Evolutionary conservation across 2,329 filamentous ascomycete genomes (phyloP), one percentile per base, ranked within the genome.

Genomic region (Sclerotinia glacialis): DNA sequence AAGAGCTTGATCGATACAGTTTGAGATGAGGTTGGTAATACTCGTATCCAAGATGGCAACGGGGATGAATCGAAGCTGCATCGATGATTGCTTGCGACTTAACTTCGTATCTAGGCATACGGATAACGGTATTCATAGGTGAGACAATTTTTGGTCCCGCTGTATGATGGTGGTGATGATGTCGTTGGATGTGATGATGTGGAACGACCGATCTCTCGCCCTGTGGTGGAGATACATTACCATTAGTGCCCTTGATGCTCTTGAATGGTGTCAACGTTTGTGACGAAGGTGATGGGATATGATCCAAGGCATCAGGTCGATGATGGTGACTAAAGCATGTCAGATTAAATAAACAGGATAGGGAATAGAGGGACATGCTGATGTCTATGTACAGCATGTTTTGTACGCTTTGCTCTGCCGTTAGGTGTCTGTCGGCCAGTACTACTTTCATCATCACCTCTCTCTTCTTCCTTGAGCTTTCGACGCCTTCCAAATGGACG

Each of bases 1-100:
- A 47, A 87, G 14, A 78, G 76, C 11, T 77, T 78, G 2, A 79
- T 46, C 67, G 59, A 9, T 44, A 52, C 0, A 84, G 79, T 70
- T 81, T 83, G 5, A 96, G 81, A 7, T 81, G 83, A 0, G 91
- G 86, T 60, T 89, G 84, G 76, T 98, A 98, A 18, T 96, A 82
- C 5, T 91, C 89, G 67, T 92, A 91, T 44, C 94, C 94, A 2
- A 98, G 84, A 75, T 97, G 93, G 65, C 87, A 85, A 12, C 93
- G 89, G 11, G 91, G 90, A 23, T 86, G 83, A 67, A 89, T 80
- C 0, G 88, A 83, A 5, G 94, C 87, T 40, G 86, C 88, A 1
- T 92, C 87, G 16, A 97, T 77, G 0, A 97, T 85, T 0, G 85
- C 83, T 69, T 90, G 83, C 1, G 89, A 90, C 12, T 85, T 85